Conservation (phyloP, 768 basidiomycete genomes). For the Leccinum incarnatum region DNA sequence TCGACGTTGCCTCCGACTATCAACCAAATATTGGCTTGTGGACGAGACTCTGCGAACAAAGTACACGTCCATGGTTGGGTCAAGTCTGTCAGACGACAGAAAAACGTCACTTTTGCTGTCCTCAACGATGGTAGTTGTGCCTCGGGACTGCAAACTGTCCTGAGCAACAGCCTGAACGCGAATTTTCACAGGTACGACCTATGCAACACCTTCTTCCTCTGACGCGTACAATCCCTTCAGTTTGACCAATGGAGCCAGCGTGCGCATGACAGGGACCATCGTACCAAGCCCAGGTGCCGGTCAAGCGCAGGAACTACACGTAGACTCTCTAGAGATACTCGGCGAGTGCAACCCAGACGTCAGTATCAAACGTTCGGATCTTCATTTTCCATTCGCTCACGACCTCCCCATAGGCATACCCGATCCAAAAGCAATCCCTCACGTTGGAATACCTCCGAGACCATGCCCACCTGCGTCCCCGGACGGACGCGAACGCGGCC, state of each 20-base stretch:
- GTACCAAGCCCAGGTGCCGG: constrained; percentile 45
- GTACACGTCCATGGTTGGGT: constrained; percentile 76
- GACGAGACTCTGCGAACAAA: constrained; percentile 7
- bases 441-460: constrained; percentile 80
- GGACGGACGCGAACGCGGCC: constrained; percentile 68
- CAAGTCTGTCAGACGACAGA: constrained; percentile 81
- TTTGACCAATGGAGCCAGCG: constrained; percentile 54
- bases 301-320: constrained; percentile 53
- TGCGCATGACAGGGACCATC: constrained; percentile 48
- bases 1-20: constrained; percentile 33
- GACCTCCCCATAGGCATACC: constrained; percentile 57
- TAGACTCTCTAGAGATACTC: constrained; percentile 44
- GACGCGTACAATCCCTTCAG: constrained; percentile 26
- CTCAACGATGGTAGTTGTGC: constrained; percentile 77
- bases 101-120: constrained; percentile 82
- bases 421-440: constrained; percentile 87
- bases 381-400: constrained; percentile 4
- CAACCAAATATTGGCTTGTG: constrained; percentile 36
- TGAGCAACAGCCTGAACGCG: constrained; percentile 34
- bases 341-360: constrained; percentile 64
- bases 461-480: constrained; percentile 81
- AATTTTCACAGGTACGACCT: constrained; percentile 19
- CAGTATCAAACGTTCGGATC: constrained; percentile 2
- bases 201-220: not conserved
- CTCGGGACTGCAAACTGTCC: constrained; percentile 75